A percentile compares a stretch with the other conserved stretches of the same genome.
Conservation (phyloP, 257 asterid species). For the Salvia rosmarinus region DNA sequence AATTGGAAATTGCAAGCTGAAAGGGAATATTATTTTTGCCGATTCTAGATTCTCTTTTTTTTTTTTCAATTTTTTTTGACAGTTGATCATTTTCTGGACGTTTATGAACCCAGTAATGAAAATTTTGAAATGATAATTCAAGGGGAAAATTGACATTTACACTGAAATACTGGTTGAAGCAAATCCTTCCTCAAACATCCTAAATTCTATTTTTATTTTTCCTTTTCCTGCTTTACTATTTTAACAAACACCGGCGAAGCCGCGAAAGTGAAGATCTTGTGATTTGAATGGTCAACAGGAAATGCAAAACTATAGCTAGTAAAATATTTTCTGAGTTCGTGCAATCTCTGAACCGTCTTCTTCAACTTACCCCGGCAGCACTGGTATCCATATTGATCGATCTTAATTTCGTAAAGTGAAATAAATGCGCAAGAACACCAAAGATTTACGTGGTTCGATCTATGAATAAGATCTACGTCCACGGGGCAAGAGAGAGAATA, state of each 20-base stretch:
- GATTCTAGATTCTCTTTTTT: neutral
- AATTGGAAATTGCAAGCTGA: neutral
- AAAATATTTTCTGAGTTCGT: slow-evolving; percentile 1
- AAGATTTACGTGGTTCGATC: too few species aligned
- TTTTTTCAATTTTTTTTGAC: too few species aligned
- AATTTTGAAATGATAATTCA: neutral
- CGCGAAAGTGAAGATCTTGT: neutral
- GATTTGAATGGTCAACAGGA: neutral
- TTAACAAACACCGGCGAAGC: neutral
- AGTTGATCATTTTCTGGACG: too few species aligned
- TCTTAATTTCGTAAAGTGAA: too few species aligned
- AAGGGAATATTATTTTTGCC: neutral
- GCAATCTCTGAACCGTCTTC: neutral
- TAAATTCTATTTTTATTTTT: neutral
- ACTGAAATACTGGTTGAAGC: neutral
- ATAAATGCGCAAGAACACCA: too few species aligned
- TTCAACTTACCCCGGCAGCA: slow-evolving; percentile 41
- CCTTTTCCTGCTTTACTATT: neutral
- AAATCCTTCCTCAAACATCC: neutral
- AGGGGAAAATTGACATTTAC: neutral
- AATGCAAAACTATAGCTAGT: neutral
- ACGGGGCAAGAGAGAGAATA: too few species aligned
- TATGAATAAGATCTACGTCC: too few species aligned
- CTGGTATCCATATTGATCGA: slow-evolving; percentile 19
- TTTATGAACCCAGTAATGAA: neutral